Percentiles rank a stretch among this genome's conserved stretches.
phyloP scores from a whole-genome alignment of 176 grass and related monocot species.

The Zea mays region Zm-B73-REFERENCE-NAM-5.0 NC_050096.1:36182501-36183000 shows the following conservation, averaged over 20 bases:
- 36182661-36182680: no score
- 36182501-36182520: no score
- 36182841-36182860: background rate
- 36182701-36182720: background rate
- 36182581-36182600: no score
- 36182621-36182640: no score
- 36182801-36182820: background rate
- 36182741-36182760: background rate
- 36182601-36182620: no score
- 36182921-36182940: background rate
- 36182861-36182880: background rate
- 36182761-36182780: background rate
- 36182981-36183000: slow-evolving; percentile 3
- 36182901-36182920: background rate
- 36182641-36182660: no score
- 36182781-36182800: background rate
- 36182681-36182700: no score
- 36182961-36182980: background rate
- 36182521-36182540: no score
- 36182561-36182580: no score
- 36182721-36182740: background rate
- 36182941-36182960: background rate
- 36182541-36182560: no score
- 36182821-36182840: background rate
- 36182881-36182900: background rate